Evolutionary conservation across 169 alveolate genomes (phyloP).

Genomic region (Cryptosporidium canis): DNA sequence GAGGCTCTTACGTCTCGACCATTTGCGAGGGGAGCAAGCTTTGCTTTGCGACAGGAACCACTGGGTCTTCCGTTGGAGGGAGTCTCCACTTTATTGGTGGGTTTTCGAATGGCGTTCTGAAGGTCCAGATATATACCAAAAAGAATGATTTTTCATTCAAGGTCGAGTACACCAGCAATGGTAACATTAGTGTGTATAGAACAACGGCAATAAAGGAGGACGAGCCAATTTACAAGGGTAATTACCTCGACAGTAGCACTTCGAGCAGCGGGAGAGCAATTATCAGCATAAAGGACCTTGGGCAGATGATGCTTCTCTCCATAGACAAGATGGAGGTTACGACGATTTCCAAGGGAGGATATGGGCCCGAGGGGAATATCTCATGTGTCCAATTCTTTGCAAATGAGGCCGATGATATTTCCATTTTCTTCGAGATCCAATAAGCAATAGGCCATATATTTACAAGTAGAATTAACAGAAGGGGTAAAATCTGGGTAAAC

Average conservation of each 20-base stretch:
- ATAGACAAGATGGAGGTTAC: slow-evolving; percentile 33
- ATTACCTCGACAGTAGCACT: not conserved
- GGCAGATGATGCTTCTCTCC: slow-evolving; percentile 21
- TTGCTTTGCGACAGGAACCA: slow-evolving; percentile 38
- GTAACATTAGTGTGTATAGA: slow-evolving; percentile 28
- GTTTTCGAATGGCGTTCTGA: not conserved
- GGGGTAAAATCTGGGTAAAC: not conserved
- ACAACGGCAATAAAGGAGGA: slow-evolving; percentile 14
- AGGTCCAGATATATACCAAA: slow-evolving; percentile 11
- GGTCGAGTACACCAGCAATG: slow-evolving; percentile 34
- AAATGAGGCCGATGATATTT: slow-evolving; percentile 5
- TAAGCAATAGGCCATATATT: not conserved
- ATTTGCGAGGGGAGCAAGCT: slow-evolving; percentile 10
- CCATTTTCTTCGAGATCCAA: slow-evolving; percentile 49
- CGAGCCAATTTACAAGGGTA: slow-evolving; percentile 23
- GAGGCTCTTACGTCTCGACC: slow-evolving; percentile 54
- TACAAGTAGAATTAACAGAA: not conserved
- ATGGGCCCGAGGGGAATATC: slow-evolving; percentile 46
- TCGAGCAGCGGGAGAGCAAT: not conserved
- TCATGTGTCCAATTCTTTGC: slow-evolving; percentile 46
- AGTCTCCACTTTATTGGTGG: slow-evolving; percentile 44
- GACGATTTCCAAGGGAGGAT: slow-evolving; percentile 48
- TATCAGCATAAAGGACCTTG: slow-evolving; percentile 52
- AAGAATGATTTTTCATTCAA: not conserved
- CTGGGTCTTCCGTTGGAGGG: slow-evolving; percentile 52